A percentile compares a stretch with the other conserved stretches of the same genome.
Evolutionary conservation across 169 alveolate species (phyloP).

Genomic region (Cryptosporidium felis): DNA sequence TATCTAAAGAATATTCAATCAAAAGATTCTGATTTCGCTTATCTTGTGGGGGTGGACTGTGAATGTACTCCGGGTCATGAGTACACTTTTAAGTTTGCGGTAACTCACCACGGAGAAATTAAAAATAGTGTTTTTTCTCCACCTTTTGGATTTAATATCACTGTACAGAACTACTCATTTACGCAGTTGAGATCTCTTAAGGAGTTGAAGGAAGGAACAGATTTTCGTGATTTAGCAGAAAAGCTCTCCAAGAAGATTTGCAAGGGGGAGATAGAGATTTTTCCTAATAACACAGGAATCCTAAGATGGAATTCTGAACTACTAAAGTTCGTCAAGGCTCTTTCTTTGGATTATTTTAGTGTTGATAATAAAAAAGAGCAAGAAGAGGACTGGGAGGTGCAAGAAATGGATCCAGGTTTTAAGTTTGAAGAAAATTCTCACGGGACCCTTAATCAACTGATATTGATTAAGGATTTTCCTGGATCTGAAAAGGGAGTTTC

Average conservation of each 20-base stretch:
- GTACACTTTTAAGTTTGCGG: slow-evolving; percentile 46
- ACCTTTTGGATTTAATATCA: slow-evolving; percentile 63
- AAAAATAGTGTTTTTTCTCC: slow-evolving; percentile 54
- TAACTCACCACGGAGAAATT: slow-evolving; percentile 29
- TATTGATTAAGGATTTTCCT: not conserved
- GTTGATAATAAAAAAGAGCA: not conserved
- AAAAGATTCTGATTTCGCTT: slow-evolving; percentile 26
- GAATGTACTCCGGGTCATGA: not conserved
- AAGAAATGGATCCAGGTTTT: not conserved
- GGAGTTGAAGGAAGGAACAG: not conserved
- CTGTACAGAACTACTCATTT: slow-evolving; percentile 30
- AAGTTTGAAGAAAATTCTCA: not conserved
- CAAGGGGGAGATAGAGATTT: not conserved
- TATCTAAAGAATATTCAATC: not conserved
- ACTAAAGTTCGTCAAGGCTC: not conserved
- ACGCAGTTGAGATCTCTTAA: slow-evolving; percentile 20
- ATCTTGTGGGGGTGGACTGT: not conserved
- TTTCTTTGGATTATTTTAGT: not conserved
- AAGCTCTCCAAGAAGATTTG: not conserved
- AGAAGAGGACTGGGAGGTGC: slow-evolving; percentile 2
- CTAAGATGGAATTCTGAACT: slow-evolving; percentile 7
- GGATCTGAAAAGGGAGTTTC: not conserved
- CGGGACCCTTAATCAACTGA: not conserved
- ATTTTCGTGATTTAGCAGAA: not conserved
- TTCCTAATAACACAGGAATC: slow-evolving; percentile 20